phyloP scores from a whole-genome alignment of 306 rosid genomes.

The Ceratonia siliqua region DNA sequence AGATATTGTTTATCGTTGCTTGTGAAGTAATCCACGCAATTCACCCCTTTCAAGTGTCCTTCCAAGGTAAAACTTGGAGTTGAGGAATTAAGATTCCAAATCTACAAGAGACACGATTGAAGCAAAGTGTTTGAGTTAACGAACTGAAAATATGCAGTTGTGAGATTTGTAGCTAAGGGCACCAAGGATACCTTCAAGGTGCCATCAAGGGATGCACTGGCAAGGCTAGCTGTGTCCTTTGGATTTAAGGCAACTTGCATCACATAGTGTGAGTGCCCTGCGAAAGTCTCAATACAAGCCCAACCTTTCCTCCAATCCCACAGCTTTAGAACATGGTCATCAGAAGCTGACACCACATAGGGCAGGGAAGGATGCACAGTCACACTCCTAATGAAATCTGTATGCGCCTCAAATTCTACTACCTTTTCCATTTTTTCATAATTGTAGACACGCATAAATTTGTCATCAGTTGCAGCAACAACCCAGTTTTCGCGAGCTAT shows the following conservation, averaged over 20 bases:
- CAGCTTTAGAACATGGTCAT: slow-evolving; percentile 53
- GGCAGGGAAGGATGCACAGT: slow-evolving; percentile 60
- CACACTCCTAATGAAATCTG: slow-evolving; percentile 62
- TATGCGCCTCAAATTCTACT: slow-evolving; percentile 55
- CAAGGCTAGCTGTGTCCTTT: slow-evolving; percentile 40
- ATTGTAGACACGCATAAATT: slow-evolving; percentile 49
- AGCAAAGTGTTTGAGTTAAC: not conserved
- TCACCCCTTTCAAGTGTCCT: slow-evolving; percentile 67
- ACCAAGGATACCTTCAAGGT: slow-evolving; percentile 50
- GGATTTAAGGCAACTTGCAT: slow-evolving; percentile 66
- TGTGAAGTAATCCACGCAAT: slow-evolving; percentile 56
- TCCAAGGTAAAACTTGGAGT: slow-evolving; percentile 46
- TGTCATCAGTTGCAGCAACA: slow-evolving; percentile 55
- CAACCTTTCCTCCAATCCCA: slow-evolving; percentile 71
- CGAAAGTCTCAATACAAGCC: slow-evolving; percentile 46
- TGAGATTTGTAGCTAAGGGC: not conserved
- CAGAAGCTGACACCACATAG: slow-evolving; percentile 59
- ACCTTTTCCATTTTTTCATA: slow-evolving; percentile 44
- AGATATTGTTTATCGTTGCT: slow-evolving; percentile 41
- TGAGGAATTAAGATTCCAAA: slow-evolving; percentile 60
- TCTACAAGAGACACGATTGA: slow-evolving; percentile 31
- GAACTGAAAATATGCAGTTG: not conserved
- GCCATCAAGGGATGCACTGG: slow-evolving; percentile 63
- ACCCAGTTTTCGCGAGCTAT: slow-evolving; percentile 56
- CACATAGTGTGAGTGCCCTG: slow-evolving; percentile 70